Evolutionary conservation across 495 filamentous ascomycete genomes (phyloP), one percentile per base, ranked within the genome.

Genomic region (Zalerion maritima): DNA sequence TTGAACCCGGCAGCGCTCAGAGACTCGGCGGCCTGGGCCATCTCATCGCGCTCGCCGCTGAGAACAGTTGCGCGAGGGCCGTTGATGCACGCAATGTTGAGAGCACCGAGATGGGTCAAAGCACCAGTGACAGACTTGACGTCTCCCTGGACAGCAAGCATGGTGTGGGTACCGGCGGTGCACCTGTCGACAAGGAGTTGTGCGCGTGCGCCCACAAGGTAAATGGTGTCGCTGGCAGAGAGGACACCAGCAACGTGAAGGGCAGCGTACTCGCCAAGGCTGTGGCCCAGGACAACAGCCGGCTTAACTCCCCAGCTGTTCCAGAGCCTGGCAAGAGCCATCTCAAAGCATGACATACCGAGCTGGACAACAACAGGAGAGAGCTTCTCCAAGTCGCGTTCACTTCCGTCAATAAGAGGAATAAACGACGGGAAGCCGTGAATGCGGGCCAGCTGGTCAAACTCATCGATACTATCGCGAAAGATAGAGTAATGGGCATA

Each of bases 221-320:
- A 81, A 41, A 94, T 73, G 15, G 78, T 75, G 43, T 92, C 84
- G 37, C 69, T 72, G 18, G 71, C 76, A 6, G 76, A 79, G 6
- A 94, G 53, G 9, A 92, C 74, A 29, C 82, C 85, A 11, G 84
- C 73, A 19, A 76, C 73, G 42, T 86, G 67, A 2, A 93, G 59
- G 10, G 86, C 85, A 26, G 85, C 82, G 54, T 87, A 93, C 49
- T 94, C 85, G 34, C 85, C 85, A 8, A 71, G 40, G 47, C 82
- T 91, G 57, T 94, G 86, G 14, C 86, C 86, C 20, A 93, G 59
- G 2, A 92, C 81, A 21, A 73, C 77, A 29, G 67, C 60, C 12
- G 85, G 85, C 14, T 52, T 69, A 34, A 91, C 64, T 20, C 81
- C 85, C 67, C 82, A 77, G 5, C 81, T 75, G 13, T 42, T 53